Conservation (phyloP, 2,329 filamentous ascomycete genomes). For the Fusarium annulatum region DNA sequence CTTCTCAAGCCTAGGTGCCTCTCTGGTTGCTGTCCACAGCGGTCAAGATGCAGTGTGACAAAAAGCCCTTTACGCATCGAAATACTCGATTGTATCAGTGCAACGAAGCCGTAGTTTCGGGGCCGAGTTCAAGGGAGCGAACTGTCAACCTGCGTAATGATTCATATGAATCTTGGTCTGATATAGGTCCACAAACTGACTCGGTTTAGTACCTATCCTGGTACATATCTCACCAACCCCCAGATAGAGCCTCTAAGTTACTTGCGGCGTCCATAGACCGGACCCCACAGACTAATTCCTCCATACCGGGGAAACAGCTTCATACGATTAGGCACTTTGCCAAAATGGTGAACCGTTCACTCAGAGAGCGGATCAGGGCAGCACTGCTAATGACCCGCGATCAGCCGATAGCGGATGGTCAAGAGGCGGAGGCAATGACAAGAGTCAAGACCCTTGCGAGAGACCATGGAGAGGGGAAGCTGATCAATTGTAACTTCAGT, state of each 20-base stretch:
- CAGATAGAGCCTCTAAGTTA: constrained; percentile 8
- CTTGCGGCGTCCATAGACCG: constrained; percentile 23
- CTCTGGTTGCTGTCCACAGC: constrained; percentile 8
- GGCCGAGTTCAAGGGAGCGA: constrained; percentile 1
- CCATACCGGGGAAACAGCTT: constrained; percentile 23
- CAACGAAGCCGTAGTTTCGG: not conserved
- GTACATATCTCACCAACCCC: not conserved
- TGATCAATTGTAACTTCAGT: constrained; percentile 4
- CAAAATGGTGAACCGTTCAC: not conserved
- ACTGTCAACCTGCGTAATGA: not conserved
- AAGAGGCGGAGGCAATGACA: not conserved
- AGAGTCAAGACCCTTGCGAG: constrained; percentile 15
- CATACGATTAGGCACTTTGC: constrained; percentile 13
- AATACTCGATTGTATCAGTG: not conserved
- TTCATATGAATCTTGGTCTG: not conserved
- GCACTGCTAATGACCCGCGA: not conserved
- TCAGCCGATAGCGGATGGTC: constrained; percentile 15
- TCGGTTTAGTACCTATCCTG: constrained; percentile 23
- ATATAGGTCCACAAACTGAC: constrained; percentile 23
- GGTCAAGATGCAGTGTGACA: constrained; percentile 24
- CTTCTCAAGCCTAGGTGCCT: constrained; percentile 17
- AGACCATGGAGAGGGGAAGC: constrained; percentile 12
- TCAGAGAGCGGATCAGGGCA: constrained; percentile 3
- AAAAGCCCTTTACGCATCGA: not conserved
- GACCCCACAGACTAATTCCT: constrained; percentile 38